Evolutionary conservation across 1,139 yeast species (phyloP).

Genomic region (Blastobotrys ciferrii): DNA sequence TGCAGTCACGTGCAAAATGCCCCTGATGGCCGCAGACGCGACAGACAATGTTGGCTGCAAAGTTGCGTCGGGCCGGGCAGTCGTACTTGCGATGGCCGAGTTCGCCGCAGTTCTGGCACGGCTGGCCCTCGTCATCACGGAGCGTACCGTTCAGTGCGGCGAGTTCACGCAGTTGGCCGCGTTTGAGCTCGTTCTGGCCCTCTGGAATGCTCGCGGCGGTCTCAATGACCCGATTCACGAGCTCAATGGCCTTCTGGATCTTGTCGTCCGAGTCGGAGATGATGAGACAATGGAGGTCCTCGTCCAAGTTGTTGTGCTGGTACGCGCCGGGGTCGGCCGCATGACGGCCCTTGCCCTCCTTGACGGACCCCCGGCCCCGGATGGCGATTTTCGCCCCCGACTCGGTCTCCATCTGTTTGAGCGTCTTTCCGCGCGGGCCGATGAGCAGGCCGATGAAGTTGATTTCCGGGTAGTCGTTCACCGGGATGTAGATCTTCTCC

Average conservation of each 20-base stretch:
- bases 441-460: conserved; percentile 87
- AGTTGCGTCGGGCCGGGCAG: conserved; percentile 55
- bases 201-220: conserved; percentile 85
- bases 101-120: conserved; percentile 60
- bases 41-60: conserved; percentile 65
- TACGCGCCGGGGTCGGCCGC: conserved; percentile 40
- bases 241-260: conserved; percentile 69
- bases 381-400: conserved; percentile 86
- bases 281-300: conserved; percentile 84
- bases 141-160: conserved; percentile 94
- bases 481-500: conserved; percentile 85
- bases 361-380: conserved; percentile 92
- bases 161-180: conserved; percentile 86
- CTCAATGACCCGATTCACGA: conserved; percentile 73
- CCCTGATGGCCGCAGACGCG: conserved; percentile 78
- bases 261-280: conserved; percentile 81
- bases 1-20: conserved; percentile 88
- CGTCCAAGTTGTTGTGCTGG: conserved; percentile 54
- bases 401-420: conserved; percentile 73
- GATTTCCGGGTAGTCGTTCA: conserved; percentile 82
- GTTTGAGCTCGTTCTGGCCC: conserved; percentile 87
- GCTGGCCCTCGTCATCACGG: conserved; percentile 71
- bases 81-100: conserved; percentile 61
- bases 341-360: conserved; percentile 71
- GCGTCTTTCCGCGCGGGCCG: conserved; percentile 95